Base-by-base conservation (phyloP, 2,329 filamentous ascomycete species). In the Cercospora janseana region DNA sequence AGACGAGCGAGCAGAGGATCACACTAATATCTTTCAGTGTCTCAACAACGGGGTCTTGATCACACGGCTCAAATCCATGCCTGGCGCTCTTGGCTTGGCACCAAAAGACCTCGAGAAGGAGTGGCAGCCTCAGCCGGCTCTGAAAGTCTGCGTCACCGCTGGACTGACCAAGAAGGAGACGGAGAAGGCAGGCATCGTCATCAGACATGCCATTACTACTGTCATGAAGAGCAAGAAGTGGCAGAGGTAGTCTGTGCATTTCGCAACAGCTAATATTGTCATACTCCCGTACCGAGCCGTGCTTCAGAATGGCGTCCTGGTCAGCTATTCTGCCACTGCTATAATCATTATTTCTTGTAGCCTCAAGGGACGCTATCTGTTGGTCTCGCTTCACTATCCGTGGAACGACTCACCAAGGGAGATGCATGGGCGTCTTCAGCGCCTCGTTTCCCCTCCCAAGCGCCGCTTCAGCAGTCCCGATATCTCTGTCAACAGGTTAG, bases 201-300 rank as follows among this genome's bases (percentile, higher is more conserved):
- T 98, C 60, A 79, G 92, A 53, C 91, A 96, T 72, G 92, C 93
- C 10, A 88, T 97, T 59, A 95, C 91, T 44, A 96, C 95, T 73
- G 83, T 97, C 54, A 83, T 98, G 78, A 79, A 76, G 61, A 60
- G 66, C 43, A 66, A 61, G 59, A 70, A 68, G 55, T 69, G 65
- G 65, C 42, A 46, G 20, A 43, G 46, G 27, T 47, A 38, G 34
- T 24, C 6, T 23, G 20, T 23, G 6, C 35, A 26, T 37, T 37
- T 12, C 13, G 26, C 16, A 13, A 32, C 13, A 24, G n/a, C 35
- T 23, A 38, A 24, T 24, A n/a, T 38, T 23, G 35, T 38, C 23
- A 38, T 23, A 15, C 15, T 12, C 18, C 18, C 10, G 12, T n/a
- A 32, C 13, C 6, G 29, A n/a, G n/a, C n/a, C n/a, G n/a, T n/a